Evolutionary conservation across 1,284 basidiomycete species (phyloP), one percentile per base, ranked within the genome.

Genomic region (Cystobasidiaceae sp.): DNA sequence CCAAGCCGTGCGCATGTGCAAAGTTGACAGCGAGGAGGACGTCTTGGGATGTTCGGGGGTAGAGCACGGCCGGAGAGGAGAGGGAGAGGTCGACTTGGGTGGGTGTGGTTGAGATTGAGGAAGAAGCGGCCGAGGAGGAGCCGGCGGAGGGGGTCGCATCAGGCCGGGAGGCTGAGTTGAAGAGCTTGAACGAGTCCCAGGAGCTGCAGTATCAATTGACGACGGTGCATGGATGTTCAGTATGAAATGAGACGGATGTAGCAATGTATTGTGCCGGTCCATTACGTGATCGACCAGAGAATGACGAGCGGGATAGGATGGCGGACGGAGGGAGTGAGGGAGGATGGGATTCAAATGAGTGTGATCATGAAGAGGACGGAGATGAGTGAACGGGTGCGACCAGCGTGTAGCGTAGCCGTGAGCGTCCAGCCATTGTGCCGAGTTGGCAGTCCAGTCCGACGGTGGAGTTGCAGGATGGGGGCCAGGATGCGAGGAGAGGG

Each of bases 81-180:
- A n/a, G 44, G 13, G 11, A 11, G 9, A 13, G 9, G 44, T 46
- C 44, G 11, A 8, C 23, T 23, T 46, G 30, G 25, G 25, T 32
- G 43, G 13, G 43, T 37, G 30, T 25, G n/a, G 33, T 48, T 33
- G 56, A 6, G 37, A 33, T 4, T 13, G 15, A 19, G 54, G n/a
- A 25, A 25, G 34, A 21, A 37, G 54, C 25, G 17, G 37, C 39
- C 13, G 43, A 23, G 44, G 5, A 28, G 45, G 21, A 23, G 54
- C 28, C 34, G 37, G 37, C 25, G 21, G 33, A 34, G 34, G 43
- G 5, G 17, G 37, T 28, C 7, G 54, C 13, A 13, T 4, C 21
- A 13, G 58, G 58, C 7, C 48, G 30, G 11, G 45, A 50, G 7
- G 58, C 58, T 15, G 46, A 51, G 37, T 61, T 61, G 58, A 61